Evolutionary conservation across 805 yeast species (phyloP).

Genomic region (Candida coquimbonensis): DNA sequence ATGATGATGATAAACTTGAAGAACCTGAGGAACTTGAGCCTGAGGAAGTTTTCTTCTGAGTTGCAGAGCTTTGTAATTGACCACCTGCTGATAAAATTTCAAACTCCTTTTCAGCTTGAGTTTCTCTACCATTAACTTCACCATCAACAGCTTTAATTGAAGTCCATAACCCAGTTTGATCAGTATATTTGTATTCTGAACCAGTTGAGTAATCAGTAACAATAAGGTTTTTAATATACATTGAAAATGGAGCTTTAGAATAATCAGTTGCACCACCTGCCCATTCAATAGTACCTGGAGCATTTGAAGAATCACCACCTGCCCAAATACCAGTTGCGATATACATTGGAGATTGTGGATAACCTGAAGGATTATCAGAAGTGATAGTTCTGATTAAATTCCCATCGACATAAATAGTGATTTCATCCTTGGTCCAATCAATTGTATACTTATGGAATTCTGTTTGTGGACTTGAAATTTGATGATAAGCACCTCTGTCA

Average conservation of each 20-base stretch:
- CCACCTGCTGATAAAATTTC: conserved; percentile 29
- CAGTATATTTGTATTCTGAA: conserved; percentile 46
- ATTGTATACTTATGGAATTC: conserved; percentile 71
- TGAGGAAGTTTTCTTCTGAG: conserved; percentile 1
- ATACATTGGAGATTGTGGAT: conserved; percentile 88
- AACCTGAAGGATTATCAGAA: conserved; percentile 54
- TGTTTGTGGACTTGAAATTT: conserved; percentile 47
- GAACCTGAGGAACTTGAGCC: neutral
- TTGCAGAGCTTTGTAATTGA: conserved; percentile 11
- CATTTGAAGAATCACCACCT: conserved; percentile 66
- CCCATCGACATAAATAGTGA: conserved; percentile 74
- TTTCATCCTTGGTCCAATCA: conserved; percentile 68
- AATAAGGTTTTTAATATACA: conserved; percentile 51
- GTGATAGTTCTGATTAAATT: conserved; percentile 53
- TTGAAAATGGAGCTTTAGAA: conserved; percentile 57
- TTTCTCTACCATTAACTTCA: conserved; percentile 50
- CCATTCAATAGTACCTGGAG: conserved; percentile 70
- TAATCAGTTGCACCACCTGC: conserved; percentile 74
- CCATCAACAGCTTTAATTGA: conserved; percentile 56
- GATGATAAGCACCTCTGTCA: conserved; percentile 72
- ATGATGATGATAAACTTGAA: neutral
- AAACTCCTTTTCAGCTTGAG: conserved; percentile 38
- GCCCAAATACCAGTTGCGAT: conserved; percentile 71
- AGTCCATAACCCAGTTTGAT: conserved; percentile 49
- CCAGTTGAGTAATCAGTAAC: conserved; percentile 73